These are phyloP conservation scores for Paecilomyces formosus DNA, from an alignment of 2,329 filamentous ascomycete genomes.

Conservation along the genomic window DNA sequence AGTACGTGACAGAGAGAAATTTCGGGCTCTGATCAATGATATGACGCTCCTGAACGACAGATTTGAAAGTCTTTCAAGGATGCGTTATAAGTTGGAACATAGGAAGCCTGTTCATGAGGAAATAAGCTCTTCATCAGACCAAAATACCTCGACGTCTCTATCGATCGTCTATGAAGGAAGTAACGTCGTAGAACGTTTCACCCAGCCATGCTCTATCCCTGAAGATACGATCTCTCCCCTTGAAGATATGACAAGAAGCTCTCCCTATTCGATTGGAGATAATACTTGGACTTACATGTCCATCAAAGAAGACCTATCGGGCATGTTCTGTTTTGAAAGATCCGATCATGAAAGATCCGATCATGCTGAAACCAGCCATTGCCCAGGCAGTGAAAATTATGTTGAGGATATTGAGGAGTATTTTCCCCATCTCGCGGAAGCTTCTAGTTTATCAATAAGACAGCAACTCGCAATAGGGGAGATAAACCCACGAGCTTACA, in stretches of 20 bases:
- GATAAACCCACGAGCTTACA: no score
- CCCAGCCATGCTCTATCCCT: background rate
- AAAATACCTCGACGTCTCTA: background rate
- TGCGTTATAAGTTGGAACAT: background rate
- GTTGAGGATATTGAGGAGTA: no score
- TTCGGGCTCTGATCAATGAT: background rate
- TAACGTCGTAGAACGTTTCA: background rate
- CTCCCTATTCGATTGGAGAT: background rate
- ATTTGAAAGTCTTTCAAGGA: background rate
- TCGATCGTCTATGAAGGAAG: background rate
- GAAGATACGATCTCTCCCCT: background rate
- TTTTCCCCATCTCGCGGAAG: no score
- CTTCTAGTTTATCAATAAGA: no score
- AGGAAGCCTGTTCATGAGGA: background rate
- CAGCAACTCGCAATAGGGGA: no score
- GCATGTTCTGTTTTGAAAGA: no score
- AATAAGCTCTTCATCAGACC: background rate
- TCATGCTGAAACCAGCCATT: no score
- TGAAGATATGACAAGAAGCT: background rate
- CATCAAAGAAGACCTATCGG: no score
- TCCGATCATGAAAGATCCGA: no score
- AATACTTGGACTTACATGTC: no score
- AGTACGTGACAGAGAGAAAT: background rate
- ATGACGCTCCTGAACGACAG: background rate
- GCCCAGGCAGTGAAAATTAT: no score